Evolutionary conservation across 2,329 filamentous ascomycete genomes (phyloP).

Genomic region (Colletotrichum echinochloae): DNA sequence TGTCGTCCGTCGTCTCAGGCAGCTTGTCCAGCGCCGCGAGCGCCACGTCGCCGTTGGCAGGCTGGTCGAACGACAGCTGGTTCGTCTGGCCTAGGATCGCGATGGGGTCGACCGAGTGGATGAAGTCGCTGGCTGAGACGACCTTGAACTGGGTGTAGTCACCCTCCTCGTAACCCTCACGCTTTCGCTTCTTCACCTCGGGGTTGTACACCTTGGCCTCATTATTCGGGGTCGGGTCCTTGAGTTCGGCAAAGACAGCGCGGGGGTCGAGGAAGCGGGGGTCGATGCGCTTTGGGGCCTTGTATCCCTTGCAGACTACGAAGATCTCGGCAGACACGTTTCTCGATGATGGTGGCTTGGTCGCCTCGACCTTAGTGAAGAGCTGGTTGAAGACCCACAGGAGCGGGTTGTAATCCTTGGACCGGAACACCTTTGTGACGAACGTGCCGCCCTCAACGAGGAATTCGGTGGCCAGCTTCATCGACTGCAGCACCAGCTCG

Average conservation of each 20-base stretch:
- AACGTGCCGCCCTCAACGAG: conserved; percentile 90
- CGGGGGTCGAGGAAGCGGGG: conserved; percentile 91
- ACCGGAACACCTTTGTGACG: conserved; percentile 97
- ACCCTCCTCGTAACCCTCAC: conserved; percentile 97
- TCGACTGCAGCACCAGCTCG: conserved; percentile 87
- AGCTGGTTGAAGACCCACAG: conserved; percentile 98
- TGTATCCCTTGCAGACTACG: conserved; percentile 95
- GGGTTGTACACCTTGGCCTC: conserved; percentile 99
- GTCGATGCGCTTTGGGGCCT: conserved; percentile 93
- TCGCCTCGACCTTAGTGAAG: conserved; percentile 94
- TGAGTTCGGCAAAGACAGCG: conserved; percentile 92
- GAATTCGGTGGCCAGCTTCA: conserved; percentile 96
- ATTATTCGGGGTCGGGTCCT: conserved; percentile 88
- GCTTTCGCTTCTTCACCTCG: conserved; percentile 95
- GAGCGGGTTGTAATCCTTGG: conserved; percentile 95
- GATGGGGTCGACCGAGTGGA: conserved; percentile 93
- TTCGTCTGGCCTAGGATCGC: conserved; percentile 90
- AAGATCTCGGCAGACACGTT: conserved; percentile 99
- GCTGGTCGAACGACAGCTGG: conserved; percentile 83
- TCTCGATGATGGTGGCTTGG: conserved; percentile 94
- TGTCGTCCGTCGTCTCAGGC: conserved; percentile 86
- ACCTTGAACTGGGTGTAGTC: conserved; percentile 95
- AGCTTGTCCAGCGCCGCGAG: conserved; percentile 87
- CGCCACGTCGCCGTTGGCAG: conserved; percentile 85
- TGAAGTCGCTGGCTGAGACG: conserved; percentile 88